phyloP scores from a whole-genome alignment of 306 rosid genomes.

The Hylodesmum podocarpum region DNA sequence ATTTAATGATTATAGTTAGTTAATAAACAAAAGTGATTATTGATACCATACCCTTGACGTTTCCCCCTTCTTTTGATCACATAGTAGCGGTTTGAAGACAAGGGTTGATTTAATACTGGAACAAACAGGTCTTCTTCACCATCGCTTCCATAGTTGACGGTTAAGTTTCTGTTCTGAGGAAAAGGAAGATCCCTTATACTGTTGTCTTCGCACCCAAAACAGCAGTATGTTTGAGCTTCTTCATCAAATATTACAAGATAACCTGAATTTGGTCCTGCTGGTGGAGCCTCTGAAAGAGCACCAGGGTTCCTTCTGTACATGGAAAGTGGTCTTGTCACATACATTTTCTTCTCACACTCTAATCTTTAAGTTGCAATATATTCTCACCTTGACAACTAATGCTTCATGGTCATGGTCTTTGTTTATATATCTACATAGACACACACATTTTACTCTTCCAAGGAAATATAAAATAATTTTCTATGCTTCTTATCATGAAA shows the following conservation, averaged over 20 bases:
- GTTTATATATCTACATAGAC: not conserved
- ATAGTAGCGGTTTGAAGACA: slow-evolving; percentile 57
- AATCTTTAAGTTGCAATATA: not conserved
- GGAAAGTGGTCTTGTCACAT: slow-evolving; percentile 45
- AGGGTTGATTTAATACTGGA: slow-evolving; percentile 63
- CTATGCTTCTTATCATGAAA: not conserved
- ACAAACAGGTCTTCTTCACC: slow-evolving; percentile 46
- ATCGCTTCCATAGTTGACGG: not conserved
- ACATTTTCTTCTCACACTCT: slow-evolving; percentile 20
- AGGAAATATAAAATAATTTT: not conserved
- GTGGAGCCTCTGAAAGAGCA: slow-evolving; percentile 28
- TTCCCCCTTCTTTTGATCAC: slow-evolving; percentile 46
- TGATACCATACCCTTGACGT: slow-evolving; percentile 45
- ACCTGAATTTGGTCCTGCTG: slow-evolving; percentile 42
- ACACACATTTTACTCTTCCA: not conserved
- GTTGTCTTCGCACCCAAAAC: slow-evolving; percentile 22
- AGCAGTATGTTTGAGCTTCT: slow-evolving; percentile 24
- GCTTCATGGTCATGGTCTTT: not conserved
- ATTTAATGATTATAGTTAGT: not conserved
- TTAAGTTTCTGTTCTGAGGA: slow-evolving; percentile 46
- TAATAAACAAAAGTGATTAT: not conserved
- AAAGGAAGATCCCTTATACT: slow-evolving; percentile 32
- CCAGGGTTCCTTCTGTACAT: slow-evolving; percentile 25
- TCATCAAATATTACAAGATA: slow-evolving; percentile 40
- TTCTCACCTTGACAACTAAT: not conserved